Base-by-base conservation (phyloP, 129 eudicot species). In the Pittosporum tobira region DNA sequence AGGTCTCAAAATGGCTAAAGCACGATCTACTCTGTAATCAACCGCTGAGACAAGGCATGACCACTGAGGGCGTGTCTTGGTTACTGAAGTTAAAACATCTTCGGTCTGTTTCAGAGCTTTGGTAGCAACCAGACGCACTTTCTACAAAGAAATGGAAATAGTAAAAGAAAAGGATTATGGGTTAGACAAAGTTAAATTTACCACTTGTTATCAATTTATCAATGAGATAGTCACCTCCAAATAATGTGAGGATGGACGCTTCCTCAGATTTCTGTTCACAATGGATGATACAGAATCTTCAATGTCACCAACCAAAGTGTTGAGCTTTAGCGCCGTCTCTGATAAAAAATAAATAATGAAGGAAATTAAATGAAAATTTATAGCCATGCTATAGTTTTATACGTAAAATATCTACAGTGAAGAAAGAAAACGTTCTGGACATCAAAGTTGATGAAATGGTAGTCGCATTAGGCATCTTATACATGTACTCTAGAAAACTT, bases 301-400 rank as follows among this genome's bases (percentile, higher is more conserved):
- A 53, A 87, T 68, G 61, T 91, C 91, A 16, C 99, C 99, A 46
- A 91, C 94, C 76, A 87, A 73, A 6, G 83, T 73, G 71, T 81
- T 94, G 69, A 91, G 86, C 78, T 79, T 91, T 53, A 91, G 55
- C 48, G 96, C 96, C 8, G 85, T 87, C 74, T 91, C 99, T 91
- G 83, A 31, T 30, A 40, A 63, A 44, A 10, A 57, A n/a, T 6
- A 43, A 60, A 21, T 30, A 29, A 19, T 21, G 50, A 19, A 56
- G 18, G 30, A 56, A 63, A 27, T 20, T 36, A 55, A 48, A 37
- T 25, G 13, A 37, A 57, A 26, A 26, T 18, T 55, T 2, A 6
- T 13, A 37, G 43, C 3, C 18, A 31, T 6, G 20, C 27, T 21
- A 31, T 20, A 34, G 38, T 53, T 22, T 11, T 19, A 20, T 2